Base-by-base conservation (phyloP, 2,329 filamentous ascomycete genomes). In the Massarina eburnea region DNA sequence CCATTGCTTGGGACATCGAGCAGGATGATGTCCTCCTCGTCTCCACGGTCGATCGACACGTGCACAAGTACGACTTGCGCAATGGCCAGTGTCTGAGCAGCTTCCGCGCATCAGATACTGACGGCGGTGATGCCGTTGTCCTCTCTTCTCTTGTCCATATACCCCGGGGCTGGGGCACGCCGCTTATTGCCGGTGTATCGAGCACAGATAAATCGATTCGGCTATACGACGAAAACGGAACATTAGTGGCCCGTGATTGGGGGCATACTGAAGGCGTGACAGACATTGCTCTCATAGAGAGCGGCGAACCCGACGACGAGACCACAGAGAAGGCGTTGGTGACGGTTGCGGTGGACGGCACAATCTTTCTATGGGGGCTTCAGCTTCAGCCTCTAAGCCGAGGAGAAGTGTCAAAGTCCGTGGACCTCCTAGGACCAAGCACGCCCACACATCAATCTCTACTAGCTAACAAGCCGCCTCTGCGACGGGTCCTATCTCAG, bases 131-230 rank as follows among this genome's bases (percentile, higher is more conserved):
- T 60, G 82, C 91, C 5, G 92, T 92, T 0, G 83, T 94, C 34
- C 74, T 97, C 56, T 89, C 91, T 54, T 88, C 88, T 1, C 77
- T 99, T 22, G 83, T 83, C 2, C 82, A 81, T 38, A 73, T 78
- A 65, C 59, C 83, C 64, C 72, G 83, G 58, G 69, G 78, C 51
- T 70, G 80, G 71, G 76, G 78, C 8, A 66, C 83, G 75, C 81
- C 84, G 21, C 80, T 95, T 40, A 78, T 99, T 41, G 79, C 94
- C 15, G 91, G 90, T n/a, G 80, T 94, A 9, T 96, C 92, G 8
- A 91, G 91, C 58, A 96, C 89, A 1, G 94, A 99, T 70, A 99
- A 97, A 67, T 97, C 94, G 1, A 86, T 99, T 45, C 80, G 94
- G 27, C 75, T 99, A 14, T 99, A 99, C 61, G 89, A 96, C 56